These are phyloP conservation scores for Paramyrothecium roridum DNA, from an alignment of 2,329 filamentous ascomycete genomes.

Conservation along the genomic window DNA sequence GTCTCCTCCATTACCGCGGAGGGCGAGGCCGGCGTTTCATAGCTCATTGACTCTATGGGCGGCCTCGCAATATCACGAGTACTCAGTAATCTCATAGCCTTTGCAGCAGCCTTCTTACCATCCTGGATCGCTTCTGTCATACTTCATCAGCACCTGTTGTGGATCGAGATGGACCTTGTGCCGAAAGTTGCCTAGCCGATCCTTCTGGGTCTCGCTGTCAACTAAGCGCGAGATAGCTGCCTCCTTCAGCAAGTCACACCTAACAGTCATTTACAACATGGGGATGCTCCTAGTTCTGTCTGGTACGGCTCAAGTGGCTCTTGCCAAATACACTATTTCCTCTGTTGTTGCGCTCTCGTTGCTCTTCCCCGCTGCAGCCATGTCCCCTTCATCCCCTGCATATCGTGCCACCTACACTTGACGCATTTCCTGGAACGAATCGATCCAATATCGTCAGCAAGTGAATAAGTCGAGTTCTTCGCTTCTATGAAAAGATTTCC, in stretches of 20 bases:
- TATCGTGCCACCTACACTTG: too few relatives aligned
- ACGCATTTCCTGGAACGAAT: not conserved
- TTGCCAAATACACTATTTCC: conserved; percentile 20
- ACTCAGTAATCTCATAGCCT: conserved; percentile 18
- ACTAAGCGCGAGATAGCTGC: conserved; percentile 61
- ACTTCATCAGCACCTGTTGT: conserved; percentile 26
- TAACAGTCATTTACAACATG: conserved; percentile 26
- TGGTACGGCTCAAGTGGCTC: conserved; percentile 9
- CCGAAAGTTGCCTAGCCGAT: conserved; percentile 41
- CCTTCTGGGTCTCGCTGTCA: conserved; percentile 49
- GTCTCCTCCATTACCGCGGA: conserved; percentile 19
- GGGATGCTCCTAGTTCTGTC: conserved; percentile 23
- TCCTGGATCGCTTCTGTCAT: conserved; percentile 35
- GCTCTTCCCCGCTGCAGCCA: conserved; percentile 36
- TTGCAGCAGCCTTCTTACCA: conserved; percentile 20
- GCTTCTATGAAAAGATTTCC: conserved; percentile 75
- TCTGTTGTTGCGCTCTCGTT: conserved; percentile 37
- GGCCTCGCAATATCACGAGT: conserved; percentile 22
- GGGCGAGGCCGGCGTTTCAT: conserved; percentile 25
- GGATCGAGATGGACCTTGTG: conserved; percentile 22
- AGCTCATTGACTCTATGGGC: conserved; percentile 40
- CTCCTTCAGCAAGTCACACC: conserved; percentile 30
- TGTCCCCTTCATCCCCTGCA: not conserved
- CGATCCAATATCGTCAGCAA: conserved; percentile 41
- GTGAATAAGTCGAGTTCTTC: conserved; percentile 79